Evolutionary conservation across 306 rosid species (phyloP), one percentile per base, ranked within the genome.

Genomic region (Sindora glabra): DNA sequence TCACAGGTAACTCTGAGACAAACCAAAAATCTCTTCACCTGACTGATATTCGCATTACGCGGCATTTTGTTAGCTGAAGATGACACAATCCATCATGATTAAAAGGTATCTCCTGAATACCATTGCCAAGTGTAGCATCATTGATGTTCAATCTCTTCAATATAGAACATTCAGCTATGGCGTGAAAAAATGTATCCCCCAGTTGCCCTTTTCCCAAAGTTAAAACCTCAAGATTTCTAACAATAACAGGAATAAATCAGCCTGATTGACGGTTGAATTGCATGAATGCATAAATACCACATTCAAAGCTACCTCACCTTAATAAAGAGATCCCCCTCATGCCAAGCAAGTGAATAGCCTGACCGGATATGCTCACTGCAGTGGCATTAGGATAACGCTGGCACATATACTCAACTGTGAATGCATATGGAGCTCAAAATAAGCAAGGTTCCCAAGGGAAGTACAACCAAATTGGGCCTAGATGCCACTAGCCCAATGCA

Each of bases 81-180:
- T 94, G 87, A 37, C 84, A 82, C 81, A 94, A 55, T 67, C 83
- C 73, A 21, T 94, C 97, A 27, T 94, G 99, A 74, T 63, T 77
- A 41, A 94, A 57, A 37, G 81, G 68, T 71, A 94, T 84, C 82
- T 94, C 99, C 68, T 89, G 95, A 55, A 81, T 77, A 63, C 92
- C 90, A 69, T 77, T 94, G 54, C 92, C 99, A 58, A 94, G 89
- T 29, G 79, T 89, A 58, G 97, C 80, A 72, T 94, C 99, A 64
- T 77, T 94, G 70, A 94, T 77, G 45, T 67, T 84, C 79, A 94
- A 77, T 51, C 70, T 74, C 76, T 36, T 89, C 77, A 94, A 59
- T 79, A 81, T 59, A 61, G 77, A 78, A 64, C 87, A 84, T 26
- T 86, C 94, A 36, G 87, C 82, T 46, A 94, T 60, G 51, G 94